These are phyloP conservation scores for Gracilariopsis chorda DNA, from an alignment of 23 red algal genomes.

Conservation along the genomic window DNA sequence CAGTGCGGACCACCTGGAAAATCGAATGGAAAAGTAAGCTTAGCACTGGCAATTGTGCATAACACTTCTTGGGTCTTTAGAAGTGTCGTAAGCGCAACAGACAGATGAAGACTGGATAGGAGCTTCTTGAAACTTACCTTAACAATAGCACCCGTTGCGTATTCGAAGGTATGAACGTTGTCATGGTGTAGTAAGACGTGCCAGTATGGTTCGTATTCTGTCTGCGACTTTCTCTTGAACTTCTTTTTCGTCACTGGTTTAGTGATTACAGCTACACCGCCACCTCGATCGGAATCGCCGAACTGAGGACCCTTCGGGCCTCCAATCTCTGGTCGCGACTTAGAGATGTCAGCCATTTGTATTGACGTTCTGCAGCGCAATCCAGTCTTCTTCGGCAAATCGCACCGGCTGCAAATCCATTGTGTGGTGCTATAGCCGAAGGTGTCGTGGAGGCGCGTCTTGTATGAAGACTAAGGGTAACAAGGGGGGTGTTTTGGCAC, in stretches of 20 bases:
- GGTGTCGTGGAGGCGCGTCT: too few species aligned
- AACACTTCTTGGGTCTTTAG: neutral
- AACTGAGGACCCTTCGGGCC: slow-evolving; percentile 47
- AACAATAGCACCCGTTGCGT: slow-evolving; percentile 90
- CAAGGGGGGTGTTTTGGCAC: too few species aligned
- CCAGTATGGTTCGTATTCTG: slow-evolving; percentile 90
- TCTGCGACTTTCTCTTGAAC: slow-evolving; percentile 77
- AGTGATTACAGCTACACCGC: slow-evolving; percentile 86
- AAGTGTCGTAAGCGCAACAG: too few species aligned
- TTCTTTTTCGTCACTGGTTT: slow-evolving; percentile 75
- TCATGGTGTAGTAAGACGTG: slow-evolving; percentile 99
- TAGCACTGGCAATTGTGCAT: neutral
- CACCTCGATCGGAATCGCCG: slow-evolving; percentile 43
- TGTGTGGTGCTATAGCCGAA: too few species aligned
- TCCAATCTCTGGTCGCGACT: slow-evolving; percentile 51
- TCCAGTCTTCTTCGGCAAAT: neutral
- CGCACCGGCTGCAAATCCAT: neutral
- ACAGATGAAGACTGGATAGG: too few species aligned
- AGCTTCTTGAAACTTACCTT: slow-evolving; percentile 60
- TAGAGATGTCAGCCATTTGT: slow-evolving; percentile 66
- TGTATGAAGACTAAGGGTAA: too few species aligned
- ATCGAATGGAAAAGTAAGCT: neutral
- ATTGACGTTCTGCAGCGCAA: neutral
- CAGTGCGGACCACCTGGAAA: slow-evolving; percentile 80
- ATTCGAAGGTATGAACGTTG: slow-evolving; percentile 99